Evolutionary conservation across 768 basidiomycete genomes (phyloP).

Genomic region (Amanita rubescens): DNA sequence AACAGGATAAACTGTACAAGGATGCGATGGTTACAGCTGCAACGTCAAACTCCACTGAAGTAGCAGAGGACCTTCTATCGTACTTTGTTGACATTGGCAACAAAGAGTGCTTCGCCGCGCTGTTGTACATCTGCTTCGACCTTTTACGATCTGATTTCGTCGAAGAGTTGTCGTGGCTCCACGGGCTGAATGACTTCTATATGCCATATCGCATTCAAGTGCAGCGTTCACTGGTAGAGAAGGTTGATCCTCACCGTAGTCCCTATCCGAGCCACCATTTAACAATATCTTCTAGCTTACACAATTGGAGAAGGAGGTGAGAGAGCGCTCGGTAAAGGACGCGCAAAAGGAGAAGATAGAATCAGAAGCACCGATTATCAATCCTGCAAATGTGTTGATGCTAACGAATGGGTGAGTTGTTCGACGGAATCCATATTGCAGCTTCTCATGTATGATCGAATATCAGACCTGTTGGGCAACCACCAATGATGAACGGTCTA

Average conservation of each 20-base stretch:
- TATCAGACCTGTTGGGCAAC: constrained; percentile 54
- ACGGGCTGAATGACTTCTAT: constrained; percentile 93
- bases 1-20: constrained; percentile 95
- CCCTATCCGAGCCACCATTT: neutral
- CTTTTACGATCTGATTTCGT: constrained; percentile 89
- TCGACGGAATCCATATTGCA: neutral
- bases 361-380: constrained; percentile 81
- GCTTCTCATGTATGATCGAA: constrained; percentile 3
- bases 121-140: constrained; percentile 91
- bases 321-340: constrained; percentile 82
- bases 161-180: constrained; percentile 93
- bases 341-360: constrained; percentile 86
- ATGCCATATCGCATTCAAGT: constrained; percentile 95
- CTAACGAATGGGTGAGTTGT: constrained; percentile 69
- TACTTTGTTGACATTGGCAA: constrained; percentile 99
- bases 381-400: constrained; percentile 56
- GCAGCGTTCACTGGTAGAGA: constrained; percentile 71
- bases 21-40: constrained; percentile 94
- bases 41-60: constrained; percentile 73
- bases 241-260: constrained; percentile 31
- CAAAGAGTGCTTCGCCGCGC: constrained; percentile 93
- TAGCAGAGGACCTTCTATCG: constrained; percentile 89
- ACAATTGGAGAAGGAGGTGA: constrained; percentile 81
- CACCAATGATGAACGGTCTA: constrained; percentile 66
- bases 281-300: constrained; percentile 42